Evolutionary conservation across 148 eudicot species (phyloP).

Genomic region (Chenopodium quinoa): DNA sequence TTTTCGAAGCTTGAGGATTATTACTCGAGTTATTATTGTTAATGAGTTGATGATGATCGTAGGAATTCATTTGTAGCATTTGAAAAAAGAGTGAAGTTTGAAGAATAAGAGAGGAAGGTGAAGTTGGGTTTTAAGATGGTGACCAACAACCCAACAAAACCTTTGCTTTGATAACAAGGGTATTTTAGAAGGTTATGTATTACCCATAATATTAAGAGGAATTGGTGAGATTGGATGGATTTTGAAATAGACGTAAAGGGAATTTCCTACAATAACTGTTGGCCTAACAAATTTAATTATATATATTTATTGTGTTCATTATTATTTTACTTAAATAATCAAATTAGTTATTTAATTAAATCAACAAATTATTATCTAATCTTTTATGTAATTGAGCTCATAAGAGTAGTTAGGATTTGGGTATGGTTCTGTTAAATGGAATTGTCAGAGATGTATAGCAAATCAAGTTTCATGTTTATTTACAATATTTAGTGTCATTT

Average conservation of each 20-base stretch:
- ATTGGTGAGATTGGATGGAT: constrained; percentile 25
- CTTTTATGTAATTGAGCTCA: not conserved
- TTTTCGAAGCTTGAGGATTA: not conserved
- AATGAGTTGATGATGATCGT: not conserved
- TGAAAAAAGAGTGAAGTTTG: constrained; percentile 24
- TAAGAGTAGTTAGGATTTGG: constrained; percentile 24
- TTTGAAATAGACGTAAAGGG: constrained; percentile 15
- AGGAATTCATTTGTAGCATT: not conserved
- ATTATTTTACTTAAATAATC: not conserved
- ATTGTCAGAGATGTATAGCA: constrained; percentile 6
- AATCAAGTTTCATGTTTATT: not conserved
- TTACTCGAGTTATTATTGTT: not conserved
- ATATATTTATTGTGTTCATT: constrained; percentile 5
- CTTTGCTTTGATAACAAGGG: constrained; percentile 73
- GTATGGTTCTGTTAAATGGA: constrained; percentile 10
- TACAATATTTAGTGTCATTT: not conserved
- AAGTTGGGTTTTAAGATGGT: constrained; percentile 64
- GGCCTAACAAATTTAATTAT: constrained; percentile 21
- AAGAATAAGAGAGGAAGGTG: constrained; percentile 57
- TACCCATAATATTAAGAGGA: constrained; percentile 22
- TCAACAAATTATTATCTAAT: not conserved
- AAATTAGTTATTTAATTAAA: not conserved
- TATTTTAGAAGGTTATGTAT: constrained; percentile 15
- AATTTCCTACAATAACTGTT: constrained; percentile 16
- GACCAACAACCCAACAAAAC: constrained; percentile 84